These are phyloP conservation scores for Schizothecium vesticola DNA, from an alignment of 495 filamentous ascomycete species.

Conservation along the genomic window DNA sequence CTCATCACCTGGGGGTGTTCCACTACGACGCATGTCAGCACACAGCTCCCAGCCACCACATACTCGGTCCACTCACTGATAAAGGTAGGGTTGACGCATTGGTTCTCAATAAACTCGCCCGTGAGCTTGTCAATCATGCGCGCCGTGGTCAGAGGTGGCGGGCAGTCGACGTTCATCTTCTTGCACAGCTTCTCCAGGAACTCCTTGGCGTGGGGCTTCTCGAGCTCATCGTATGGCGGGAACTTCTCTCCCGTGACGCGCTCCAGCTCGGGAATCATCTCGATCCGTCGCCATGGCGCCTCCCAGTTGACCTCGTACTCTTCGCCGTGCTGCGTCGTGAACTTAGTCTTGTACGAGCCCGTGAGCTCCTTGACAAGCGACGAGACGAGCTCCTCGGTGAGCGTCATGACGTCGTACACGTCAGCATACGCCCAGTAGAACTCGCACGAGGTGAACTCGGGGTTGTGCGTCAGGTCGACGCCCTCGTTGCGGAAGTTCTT, in stretches of 20 bases:
- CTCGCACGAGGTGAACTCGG: slow-evolving; percentile 95
- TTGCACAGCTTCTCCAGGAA: slow-evolving; percentile 80
- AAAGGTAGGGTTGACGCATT: slow-evolving; percentile 92
- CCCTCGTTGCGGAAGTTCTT: slow-evolving; percentile 93
- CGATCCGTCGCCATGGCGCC: slow-evolving; percentile 84
- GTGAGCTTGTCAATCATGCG: slow-evolving; percentile 97
- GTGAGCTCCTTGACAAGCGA: slow-evolving; percentile 87
- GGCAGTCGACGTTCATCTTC: slow-evolving; percentile 87
- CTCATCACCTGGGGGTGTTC: slow-evolving; percentile 95
- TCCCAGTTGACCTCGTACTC: slow-evolving; percentile 91
- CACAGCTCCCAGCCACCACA: not conserved
- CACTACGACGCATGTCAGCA: slow-evolving; percentile 8
- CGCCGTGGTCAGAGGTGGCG: slow-evolving; percentile 87
- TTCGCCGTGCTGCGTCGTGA: slow-evolving; percentile 75
- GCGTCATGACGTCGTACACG: slow-evolving; percentile 79
- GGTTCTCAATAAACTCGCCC: slow-evolving; percentile 92
- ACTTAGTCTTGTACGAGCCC: slow-evolving; percentile 77
- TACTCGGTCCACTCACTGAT: slow-evolving; percentile 55
- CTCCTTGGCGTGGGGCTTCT: slow-evolving; percentile 78
- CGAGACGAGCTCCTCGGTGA: slow-evolving; percentile 92
- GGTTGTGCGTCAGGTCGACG: slow-evolving; percentile 84
- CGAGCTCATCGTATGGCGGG: slow-evolving; percentile 79
- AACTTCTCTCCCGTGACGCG: slow-evolving; percentile 87
- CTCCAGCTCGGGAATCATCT: slow-evolving; percentile 96
- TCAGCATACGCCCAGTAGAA: slow-evolving; percentile 97